Conservation (phyloP, 83 land plant genomes). For the Thuja plicata region DNA sequence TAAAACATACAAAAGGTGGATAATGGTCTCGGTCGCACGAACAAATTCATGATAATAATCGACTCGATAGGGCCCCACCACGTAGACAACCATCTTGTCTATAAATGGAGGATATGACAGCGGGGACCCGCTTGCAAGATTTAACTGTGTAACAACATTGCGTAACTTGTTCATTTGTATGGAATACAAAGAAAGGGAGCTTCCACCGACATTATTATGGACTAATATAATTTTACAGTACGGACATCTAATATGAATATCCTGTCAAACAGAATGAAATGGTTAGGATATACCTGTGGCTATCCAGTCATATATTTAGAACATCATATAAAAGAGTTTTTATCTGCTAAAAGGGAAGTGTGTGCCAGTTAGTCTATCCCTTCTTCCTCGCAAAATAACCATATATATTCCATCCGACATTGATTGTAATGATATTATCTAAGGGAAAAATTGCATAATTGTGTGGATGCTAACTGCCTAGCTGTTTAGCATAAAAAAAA, state of each 20-base stretch:
- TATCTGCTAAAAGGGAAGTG: background rate
- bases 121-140: background rate
- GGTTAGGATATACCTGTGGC: no score
- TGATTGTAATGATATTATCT: background rate
- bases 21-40: background rate
- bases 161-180: background rate
- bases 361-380: background rate
- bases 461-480: no score
- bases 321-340: no score
- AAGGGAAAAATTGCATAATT: no score
- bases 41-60: background rate
- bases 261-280: slow-evolving; percentile 10
- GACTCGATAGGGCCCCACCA: background rate
- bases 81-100: background rate
- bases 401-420: background rate
- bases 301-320: no score
- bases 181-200: background rate
- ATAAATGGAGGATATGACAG: background rate
- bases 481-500: no score
- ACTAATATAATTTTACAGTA: background rate
- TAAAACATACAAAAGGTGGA: background rate
- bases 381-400: background rate
- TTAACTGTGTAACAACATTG: background rate
- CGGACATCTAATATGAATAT: background rate
- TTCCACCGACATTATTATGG: slow-evolving; percentile 1